Evolutionary conservation across 306 rosid species (phyloP).

Genomic region (Prunus campanulata): DNA sequence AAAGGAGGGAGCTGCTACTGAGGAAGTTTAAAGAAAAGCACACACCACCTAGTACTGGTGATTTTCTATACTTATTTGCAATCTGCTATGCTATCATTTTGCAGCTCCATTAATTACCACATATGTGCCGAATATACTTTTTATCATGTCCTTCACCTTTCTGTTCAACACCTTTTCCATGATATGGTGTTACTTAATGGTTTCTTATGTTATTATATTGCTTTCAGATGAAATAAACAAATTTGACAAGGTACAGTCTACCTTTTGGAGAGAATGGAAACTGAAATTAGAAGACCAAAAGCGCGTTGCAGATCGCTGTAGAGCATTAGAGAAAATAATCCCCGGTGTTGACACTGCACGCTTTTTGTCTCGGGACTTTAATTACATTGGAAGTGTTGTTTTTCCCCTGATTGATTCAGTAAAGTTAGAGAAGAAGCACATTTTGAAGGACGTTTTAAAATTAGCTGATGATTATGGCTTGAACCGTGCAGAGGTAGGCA

Average conservation of each 20-base stretch:
- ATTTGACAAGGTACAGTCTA: conserved; percentile 75
- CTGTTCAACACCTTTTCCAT: conserved; percentile 7
- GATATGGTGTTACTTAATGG: background rate
- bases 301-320: conserved; percentile 73
- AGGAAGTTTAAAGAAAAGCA: conserved; percentile 79
- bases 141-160: conserved; percentile 3
- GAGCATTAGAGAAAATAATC: conserved; percentile 71
- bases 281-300: conserved; percentile 84
- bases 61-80: conserved; percentile 18
- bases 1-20: conserved; percentile 69
- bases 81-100: background rate
- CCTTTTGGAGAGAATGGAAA: conserved; percentile 99
- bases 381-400: conserved; percentile 65
- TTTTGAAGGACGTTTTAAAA: conserved; percentile 70
- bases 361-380: conserved; percentile 72
- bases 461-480: conserved; percentile 76
- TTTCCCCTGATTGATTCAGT: conserved; percentile 76
- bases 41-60: conserved; percentile 58
- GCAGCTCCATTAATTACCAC: background rate
- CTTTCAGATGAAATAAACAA: conserved; percentile 65
- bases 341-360: conserved; percentile 91
- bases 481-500: conserved; percentile 67
- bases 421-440: conserved; percentile 67
- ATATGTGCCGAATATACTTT: background rate
- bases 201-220: conserved; percentile 12